Conservation (phyloP, 2,329 filamentous ascomycete species). For the Lasiodiplodia citricola region DNA sequence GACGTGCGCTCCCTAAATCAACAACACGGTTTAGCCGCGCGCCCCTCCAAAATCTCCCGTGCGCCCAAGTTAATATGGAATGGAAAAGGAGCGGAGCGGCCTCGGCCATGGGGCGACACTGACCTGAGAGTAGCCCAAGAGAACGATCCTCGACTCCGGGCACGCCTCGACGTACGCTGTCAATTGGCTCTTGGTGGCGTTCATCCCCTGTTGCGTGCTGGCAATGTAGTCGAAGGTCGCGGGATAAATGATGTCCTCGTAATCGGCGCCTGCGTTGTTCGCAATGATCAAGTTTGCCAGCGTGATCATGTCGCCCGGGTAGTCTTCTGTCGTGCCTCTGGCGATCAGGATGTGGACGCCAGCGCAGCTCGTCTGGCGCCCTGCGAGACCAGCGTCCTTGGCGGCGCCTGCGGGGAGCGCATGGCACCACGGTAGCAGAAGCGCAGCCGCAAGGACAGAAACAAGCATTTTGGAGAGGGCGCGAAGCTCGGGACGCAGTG, state of each 20-base stretch:
- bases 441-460: not conserved
- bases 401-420: slow-evolving; percentile 9
- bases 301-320: slow-evolving; percentile 17
- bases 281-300: slow-evolving; percentile 21
- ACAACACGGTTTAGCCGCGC: slow-evolving; percentile 24
- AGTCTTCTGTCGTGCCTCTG: slow-evolving; percentile 22
- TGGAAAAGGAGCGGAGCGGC: slow-evolving; percentile 22
- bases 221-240: slow-evolving; percentile 1
- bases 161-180: slow-evolving; percentile 19
- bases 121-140: slow-evolving; percentile 23
- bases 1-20: slow-evolving; percentile 24
- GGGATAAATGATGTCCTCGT: slow-evolving; percentile 22
- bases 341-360: slow-evolving; percentile 14
- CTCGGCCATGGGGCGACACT: slow-evolving; percentile 13
- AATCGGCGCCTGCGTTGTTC: slow-evolving; percentile 14
- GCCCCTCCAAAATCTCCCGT: slow-evolving; percentile 16
- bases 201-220: slow-evolving; percentile 11
- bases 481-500: not conserved
- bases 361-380: slow-evolving; percentile 18
- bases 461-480: not conserved
- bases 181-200: slow-evolving; percentile 14
- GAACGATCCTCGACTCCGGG: slow-evolving; percentile 15
- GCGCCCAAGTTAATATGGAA: slow-evolving; percentile 18
- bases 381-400: slow-evolving; percentile 3
- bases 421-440: slow-evolving; percentile 13